A percentile compares a stretch with the other conserved stretches of the same genome.
Conservation (phyloP, 2,329 filamentous ascomycete genomes). For the Fusarium sp. region DNA sequence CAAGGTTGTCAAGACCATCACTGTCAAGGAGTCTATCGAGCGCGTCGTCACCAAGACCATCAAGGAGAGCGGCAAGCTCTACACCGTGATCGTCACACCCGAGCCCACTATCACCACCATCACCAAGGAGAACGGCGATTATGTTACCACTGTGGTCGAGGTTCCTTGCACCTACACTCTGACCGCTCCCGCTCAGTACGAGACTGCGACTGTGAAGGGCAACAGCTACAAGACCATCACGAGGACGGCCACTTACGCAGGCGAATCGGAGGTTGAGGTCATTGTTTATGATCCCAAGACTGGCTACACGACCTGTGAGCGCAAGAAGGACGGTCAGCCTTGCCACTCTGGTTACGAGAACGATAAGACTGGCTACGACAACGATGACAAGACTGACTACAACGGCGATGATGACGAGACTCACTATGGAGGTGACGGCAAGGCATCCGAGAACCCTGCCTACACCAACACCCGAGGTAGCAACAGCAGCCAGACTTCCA, state of each 20-base stretch:
- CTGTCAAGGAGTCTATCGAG: constrained; percentile 25
- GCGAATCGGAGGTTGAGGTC: constrained; percentile 47
- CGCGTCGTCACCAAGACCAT: constrained; percentile 40
- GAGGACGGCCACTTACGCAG: constrained; percentile 33
- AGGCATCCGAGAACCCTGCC: constrained; percentile 16
- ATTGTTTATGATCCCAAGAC: constrained; percentile 49
- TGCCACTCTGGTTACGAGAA: constrained; percentile 37
- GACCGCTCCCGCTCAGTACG: constrained; percentile 42
- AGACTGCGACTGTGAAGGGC: constrained; percentile 42
- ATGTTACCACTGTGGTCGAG: constrained; percentile 33
- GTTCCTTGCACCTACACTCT: constrained; percentile 35
- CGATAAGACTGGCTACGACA: constrained; percentile 11
- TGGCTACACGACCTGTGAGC: constrained; percentile 47
- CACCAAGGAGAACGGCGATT: constrained; percentile 34
- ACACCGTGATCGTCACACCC: constrained; percentile 39
- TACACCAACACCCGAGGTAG: constrained; percentile 23
- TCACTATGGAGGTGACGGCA: constrained; percentile 2
- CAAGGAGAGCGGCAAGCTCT: constrained; percentile 36
- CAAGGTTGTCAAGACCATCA: constrained; percentile 35
- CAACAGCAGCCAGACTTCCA: constrained; percentile 13
- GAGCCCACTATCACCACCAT: constrained; percentile 33
- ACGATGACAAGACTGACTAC: neutral
- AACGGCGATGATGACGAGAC: constrained; percentile 7
- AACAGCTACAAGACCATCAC: constrained; percentile 29
- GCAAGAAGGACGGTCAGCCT: constrained; percentile 43